Evolutionary conservation across 441 rosid species (phyloP).

Genomic region (Macaranga tanarius): DNA sequence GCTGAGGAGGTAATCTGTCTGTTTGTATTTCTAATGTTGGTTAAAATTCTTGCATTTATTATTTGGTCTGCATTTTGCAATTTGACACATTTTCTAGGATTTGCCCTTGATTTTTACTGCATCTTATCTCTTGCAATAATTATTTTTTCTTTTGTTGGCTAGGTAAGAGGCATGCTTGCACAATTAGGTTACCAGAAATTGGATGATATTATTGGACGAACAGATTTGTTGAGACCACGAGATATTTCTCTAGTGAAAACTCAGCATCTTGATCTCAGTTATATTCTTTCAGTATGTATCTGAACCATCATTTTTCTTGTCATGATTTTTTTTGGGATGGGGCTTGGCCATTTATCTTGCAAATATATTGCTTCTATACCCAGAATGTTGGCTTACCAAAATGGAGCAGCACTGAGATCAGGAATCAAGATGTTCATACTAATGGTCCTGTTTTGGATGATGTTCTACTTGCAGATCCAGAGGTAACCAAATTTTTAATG

Average conservation of each 20-base stretch:
- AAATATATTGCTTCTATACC: slow-evolving; percentile 22
- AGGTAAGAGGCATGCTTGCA: slow-evolving; percentile 96
- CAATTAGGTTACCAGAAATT: slow-evolving; percentile 84
- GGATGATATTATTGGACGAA: slow-evolving; percentile 88
- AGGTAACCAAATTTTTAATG: slow-evolving; percentile 46
- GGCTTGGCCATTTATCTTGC: slow-evolving; percentile 1
- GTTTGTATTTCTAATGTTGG: slow-evolving; percentile 4
- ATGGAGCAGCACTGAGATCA: slow-evolving; percentile 82
- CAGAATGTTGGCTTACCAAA: slow-evolving; percentile 87
- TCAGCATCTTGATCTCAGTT: slow-evolving; percentile 91
- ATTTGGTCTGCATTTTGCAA: slow-evolving; percentile 12
- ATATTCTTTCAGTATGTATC: slow-evolving; percentile 70
- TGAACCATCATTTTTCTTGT: slow-evolving; percentile 8
- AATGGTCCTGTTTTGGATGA: slow-evolving; percentile 93
- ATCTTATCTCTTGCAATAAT: slow-evolving; percentile 2
- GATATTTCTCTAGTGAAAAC: slow-evolving; percentile 96
- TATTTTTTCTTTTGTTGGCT: slow-evolving; percentile 16
- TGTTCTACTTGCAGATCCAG: slow-evolving; percentile 72
- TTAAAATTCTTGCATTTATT: slow-evolving; percentile 8
- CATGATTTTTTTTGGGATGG: slow-evolving; percentile 13
- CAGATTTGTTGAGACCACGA: slow-evolving; percentile 70
- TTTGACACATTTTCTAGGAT: slow-evolving; percentile 10
- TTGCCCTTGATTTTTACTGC: background rate
- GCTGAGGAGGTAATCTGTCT: slow-evolving; percentile 88
- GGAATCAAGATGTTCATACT: slow-evolving; percentile 85